Evolutionary conservation across 371 early-diverging fungal species (phyloP), one percentile per base, ranked within the genome.

Genomic region (Mortierella polycephala): DNA sequence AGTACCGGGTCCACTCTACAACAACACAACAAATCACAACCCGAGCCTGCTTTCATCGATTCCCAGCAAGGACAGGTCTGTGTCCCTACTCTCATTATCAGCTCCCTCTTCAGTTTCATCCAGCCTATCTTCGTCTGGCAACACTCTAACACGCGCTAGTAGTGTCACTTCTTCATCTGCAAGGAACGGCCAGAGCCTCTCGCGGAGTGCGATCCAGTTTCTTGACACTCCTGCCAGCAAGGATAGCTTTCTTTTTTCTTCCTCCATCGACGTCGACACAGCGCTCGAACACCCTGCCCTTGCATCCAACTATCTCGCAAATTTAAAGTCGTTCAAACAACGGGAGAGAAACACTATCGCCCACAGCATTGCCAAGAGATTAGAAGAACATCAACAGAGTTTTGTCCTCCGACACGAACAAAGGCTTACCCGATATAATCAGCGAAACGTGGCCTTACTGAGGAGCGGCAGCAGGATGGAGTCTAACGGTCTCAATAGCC

Each of bases 241-340:
- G 37, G 74, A 84, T 59, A 62, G 86, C 8, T 80, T 83, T 11
- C 84, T 85, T 7, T 83, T 85, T 21, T 83, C 86, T 45, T 71
- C 87, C 40, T 83, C 86, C 2, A 81, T 87, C 37, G 88, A 88
- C 60, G 72, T 85, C 37, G 83, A 87, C 60, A 83, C 86, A 47
- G 88, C 85, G 5, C 69, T 87, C 20, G 89, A 88, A 57, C 83
- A 87, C 68, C 83, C 87, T 5, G 58, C 85, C 21, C 64, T 85
- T 11, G 85, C 83, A 8, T 82, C 84, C 53, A 86, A 84, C 64
- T 85, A 86, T 50, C 61, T 86, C 40, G 82, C 86, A 12, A 86
- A 84, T 45, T 66, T 85, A 18, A 83, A 81, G 53, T 83, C 79
- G 8, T 87, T 83, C 53, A 86, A 86, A 77, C 83, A 75, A 20